Evolutionary conservation across 805 yeast species (phyloP).

Genomic region (Ogataea pini): DNA sequence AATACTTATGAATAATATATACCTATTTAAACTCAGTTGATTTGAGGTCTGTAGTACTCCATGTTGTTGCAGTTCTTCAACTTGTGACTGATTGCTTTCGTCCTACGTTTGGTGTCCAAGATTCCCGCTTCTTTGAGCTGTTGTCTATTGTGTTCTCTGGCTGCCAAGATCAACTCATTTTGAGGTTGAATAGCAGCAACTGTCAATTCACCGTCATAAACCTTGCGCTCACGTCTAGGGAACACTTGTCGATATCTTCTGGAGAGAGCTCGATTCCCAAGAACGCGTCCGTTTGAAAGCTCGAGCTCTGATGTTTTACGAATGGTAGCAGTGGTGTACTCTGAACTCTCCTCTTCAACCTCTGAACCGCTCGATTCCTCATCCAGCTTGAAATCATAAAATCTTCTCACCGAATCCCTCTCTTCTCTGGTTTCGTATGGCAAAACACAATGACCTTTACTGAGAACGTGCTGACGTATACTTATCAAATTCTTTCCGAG

Average conservation of each 20-base stretch:
- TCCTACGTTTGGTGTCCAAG: slow-evolving; percentile 21
- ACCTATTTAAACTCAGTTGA: slow-evolving; percentile 10
- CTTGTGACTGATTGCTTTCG: slow-evolving; percentile 45
- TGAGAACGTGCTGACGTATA: slow-evolving; percentile 80
- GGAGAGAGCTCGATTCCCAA: slow-evolving; percentile 76
- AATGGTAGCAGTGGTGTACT: slow-evolving; percentile 30
- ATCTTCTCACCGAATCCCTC: slow-evolving; percentile 64
- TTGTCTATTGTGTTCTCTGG: slow-evolving; percentile 13
- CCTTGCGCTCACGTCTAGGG: slow-evolving; percentile 41
- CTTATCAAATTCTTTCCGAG: slow-evolving; percentile 79
- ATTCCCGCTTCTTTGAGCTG: slow-evolving; percentile 41
- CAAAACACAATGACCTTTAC: slow-evolving; percentile 83
- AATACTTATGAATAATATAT: background rate
- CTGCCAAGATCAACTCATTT: slow-evolving; percentile 17
- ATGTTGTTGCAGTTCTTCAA: slow-evolving; percentile 71
- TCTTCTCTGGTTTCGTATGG: slow-evolving; percentile 86
- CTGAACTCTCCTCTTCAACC: slow-evolving; percentile 23
- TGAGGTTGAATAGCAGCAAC: slow-evolving; percentile 23
- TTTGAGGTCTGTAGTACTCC: slow-evolving; percentile 66
- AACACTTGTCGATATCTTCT: slow-evolving; percentile 67
- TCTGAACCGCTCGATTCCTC: slow-evolving; percentile 30
- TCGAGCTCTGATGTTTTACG: slow-evolving; percentile 51
- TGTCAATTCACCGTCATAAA: slow-evolving; percentile 65
- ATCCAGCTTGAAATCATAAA: slow-evolving; percentile 68
- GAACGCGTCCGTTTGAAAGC: slow-evolving; percentile 72